Conservation (phyloP, 495 filamentous ascomycete species). For the Astrothelium macrocarpum region DNA sequence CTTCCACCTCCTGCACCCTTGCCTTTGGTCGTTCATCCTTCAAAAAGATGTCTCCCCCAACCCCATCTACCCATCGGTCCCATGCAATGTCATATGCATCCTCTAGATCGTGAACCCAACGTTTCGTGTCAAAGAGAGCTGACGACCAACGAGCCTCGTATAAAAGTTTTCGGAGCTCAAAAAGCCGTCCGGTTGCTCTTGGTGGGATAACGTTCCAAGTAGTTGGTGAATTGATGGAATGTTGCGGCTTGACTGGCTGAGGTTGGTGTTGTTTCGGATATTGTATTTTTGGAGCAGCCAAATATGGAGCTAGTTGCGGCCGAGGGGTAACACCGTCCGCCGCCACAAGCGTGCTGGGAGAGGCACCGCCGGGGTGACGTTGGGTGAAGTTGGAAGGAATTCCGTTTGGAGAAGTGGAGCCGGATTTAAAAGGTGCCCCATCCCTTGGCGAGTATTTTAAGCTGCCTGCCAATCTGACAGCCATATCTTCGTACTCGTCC, state of each 20-base stretch:
- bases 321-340: not conserved
- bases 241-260: not conserved
- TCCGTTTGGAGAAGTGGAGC: not conserved
- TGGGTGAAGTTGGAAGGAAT: not conserved
- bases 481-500: constrained; percentile 76
- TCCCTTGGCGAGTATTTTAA: constrained; percentile 47
- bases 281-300: not conserved
- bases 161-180: constrained; percentile 66
- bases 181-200: constrained; percentile 49
- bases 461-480: constrained; percentile 59
- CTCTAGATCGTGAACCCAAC: constrained; percentile 92
- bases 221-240: not conserved
- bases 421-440: not conserved
- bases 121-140: constrained; percentile 78
- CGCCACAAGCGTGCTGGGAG: not conserved
- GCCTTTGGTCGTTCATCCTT: constrained; percentile 3
- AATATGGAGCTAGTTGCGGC: not conserved
- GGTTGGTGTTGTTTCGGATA: not conserved
- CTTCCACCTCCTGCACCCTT: not conserved
- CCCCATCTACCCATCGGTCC: constrained; percentile 74
- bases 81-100: constrained; percentile 80
- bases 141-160: constrained; percentile 75
- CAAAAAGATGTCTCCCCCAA: constrained; percentile 81
- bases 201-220: not conserved
- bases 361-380: not conserved